Evolutionary conservation across 2,329 filamentous ascomycete species (phyloP).

Genomic region (Zasmidium cellare): DNA sequence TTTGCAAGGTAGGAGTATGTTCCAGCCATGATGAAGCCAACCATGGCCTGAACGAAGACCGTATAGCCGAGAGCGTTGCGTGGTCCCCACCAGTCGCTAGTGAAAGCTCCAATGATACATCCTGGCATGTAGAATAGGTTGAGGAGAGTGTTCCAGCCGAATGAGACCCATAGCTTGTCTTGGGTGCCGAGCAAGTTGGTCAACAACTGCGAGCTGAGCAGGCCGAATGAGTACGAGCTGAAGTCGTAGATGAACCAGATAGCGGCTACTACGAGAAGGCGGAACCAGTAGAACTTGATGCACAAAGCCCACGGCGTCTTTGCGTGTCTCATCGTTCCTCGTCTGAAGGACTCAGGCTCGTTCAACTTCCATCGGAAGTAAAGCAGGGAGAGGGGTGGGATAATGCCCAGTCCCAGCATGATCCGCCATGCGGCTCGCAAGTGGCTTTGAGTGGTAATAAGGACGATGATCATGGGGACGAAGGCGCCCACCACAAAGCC

Average conservation of each 20-base stretch:
- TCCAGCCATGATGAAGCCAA: conserved; percentile 86
- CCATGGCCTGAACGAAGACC: conserved; percentile 68
- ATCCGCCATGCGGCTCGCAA: conserved; percentile 77
- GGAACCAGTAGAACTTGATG: conserved; percentile 68
- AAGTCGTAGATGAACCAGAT: conserved; percentile 85
- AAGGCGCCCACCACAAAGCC: conserved; percentile 80
- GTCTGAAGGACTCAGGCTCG: conserved; percentile 75
- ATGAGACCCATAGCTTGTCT: conserved; percentile 68
- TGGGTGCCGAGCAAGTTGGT: conserved; percentile 58
- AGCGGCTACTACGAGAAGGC: conserved; percentile 65
- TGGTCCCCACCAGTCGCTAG: conserved; percentile 76
- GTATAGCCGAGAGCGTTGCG: conserved; percentile 70
- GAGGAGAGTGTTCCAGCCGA: conserved; percentile 86
- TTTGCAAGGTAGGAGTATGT: conserved; percentile 64
- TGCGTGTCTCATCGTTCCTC: conserved; percentile 62
- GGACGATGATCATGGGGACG: conserved; percentile 64
- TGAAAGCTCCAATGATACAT: conserved; percentile 71
- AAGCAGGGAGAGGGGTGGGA: conserved; percentile 71
- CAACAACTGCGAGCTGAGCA: conserved; percentile 77
- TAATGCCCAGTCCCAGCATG: conserved; percentile 71
- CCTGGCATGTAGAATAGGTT: conserved; percentile 88
- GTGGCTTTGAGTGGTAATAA: conserved; percentile 45
- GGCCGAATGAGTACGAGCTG: conserved; percentile 77
- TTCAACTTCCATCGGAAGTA: conserved; percentile 69
- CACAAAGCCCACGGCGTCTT: conserved; percentile 54